These are phyloP conservation scores for Alternaria angustiovoidea DNA, from an alignment of 2,329 filamentous ascomycete species.

Conservation along the genomic window DNA sequence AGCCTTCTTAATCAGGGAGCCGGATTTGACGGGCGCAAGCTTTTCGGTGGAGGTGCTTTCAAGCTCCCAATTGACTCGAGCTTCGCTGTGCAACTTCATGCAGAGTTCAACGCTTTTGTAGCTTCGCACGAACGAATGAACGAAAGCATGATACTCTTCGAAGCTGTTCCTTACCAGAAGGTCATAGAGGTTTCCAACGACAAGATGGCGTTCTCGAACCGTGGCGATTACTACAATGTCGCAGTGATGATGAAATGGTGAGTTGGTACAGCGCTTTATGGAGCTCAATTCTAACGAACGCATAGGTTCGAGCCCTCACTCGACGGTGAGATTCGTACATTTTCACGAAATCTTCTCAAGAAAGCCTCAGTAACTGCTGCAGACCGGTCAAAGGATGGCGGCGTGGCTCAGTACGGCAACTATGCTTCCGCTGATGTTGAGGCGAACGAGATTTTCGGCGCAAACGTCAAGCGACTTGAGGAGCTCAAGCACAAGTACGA, in stretches of 20 bases:
- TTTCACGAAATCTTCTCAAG: constrained; percentile 36
- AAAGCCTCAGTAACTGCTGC: constrained; percentile 33
- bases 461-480: constrained; percentile 41
- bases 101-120: constrained; percentile 40
- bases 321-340: constrained; percentile 35
- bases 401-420: constrained; percentile 45
- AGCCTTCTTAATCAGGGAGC: constrained; percentile 38
- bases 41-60: constrained; percentile 49
- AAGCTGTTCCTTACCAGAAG: constrained; percentile 39
- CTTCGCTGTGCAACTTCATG: constrained; percentile 36
- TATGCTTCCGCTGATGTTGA: constrained; percentile 39
- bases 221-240: constrained; percentile 47
- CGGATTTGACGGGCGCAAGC: constrained; percentile 49
- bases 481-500: constrained; percentile 49
- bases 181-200: constrained; percentile 35
- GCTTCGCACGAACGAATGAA: constrained; percentile 29
- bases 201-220: constrained; percentile 38
- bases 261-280: neutral
- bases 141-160: constrained; percentile 42
- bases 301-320: constrained; percentile 37
- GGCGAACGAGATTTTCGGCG: constrained; percentile 42
- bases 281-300: neutral
- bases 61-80: constrained; percentile 39
- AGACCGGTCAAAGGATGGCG: constrained; percentile 30
- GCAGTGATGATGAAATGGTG: constrained; percentile 45